Evolutionary conservation across 192 early-diverging fungal species (phyloP).

Genomic region (Backusella tarrabulga): DNA sequence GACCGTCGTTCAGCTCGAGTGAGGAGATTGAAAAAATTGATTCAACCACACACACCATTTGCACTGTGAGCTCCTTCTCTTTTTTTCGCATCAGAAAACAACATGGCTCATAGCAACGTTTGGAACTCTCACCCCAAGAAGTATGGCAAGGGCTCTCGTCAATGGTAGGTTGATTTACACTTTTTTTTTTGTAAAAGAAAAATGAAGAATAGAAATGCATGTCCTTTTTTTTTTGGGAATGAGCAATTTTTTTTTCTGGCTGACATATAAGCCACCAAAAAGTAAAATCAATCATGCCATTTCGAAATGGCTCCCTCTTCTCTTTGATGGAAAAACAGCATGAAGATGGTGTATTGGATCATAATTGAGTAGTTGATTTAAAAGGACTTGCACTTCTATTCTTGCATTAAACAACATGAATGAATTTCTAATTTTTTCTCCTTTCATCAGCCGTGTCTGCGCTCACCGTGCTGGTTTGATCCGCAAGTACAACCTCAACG

Average conservation of each 20-base stretch:
- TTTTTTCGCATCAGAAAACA: conserved; percentile 34
- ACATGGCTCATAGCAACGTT: conserved; percentile 95
- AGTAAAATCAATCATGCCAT: neutral
- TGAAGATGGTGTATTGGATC: neutral
- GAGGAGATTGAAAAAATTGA: neutral
- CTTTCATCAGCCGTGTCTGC: conserved; percentile 82
- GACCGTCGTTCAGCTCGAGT: too few species aligned
- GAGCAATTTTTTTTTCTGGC: neutral
- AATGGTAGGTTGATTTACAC: conserved; percentile 64
- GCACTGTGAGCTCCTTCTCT: neutral
- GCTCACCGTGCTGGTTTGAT: conserved; percentile 99
- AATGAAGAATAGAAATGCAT: neutral
- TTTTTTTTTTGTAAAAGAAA: neutral
- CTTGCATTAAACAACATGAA: neutral
- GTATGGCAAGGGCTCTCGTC: conserved; percentile 98
- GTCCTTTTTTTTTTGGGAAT: conserved; percentile 1
- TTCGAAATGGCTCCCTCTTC: neutral
- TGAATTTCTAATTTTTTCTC: neutral
- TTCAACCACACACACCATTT: neutral
- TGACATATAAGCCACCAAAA: conserved; percentile 12
- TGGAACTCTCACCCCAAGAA: conserved; percentile 97
- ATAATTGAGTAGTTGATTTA: neutral
- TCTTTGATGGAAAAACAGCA: neutral
- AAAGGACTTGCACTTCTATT: neutral
- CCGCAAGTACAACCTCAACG: conserved; percentile 98